phyloP scores from a whole-genome alignment of 148 eudicot genomes.

The Bassia scoparia region DNA sequence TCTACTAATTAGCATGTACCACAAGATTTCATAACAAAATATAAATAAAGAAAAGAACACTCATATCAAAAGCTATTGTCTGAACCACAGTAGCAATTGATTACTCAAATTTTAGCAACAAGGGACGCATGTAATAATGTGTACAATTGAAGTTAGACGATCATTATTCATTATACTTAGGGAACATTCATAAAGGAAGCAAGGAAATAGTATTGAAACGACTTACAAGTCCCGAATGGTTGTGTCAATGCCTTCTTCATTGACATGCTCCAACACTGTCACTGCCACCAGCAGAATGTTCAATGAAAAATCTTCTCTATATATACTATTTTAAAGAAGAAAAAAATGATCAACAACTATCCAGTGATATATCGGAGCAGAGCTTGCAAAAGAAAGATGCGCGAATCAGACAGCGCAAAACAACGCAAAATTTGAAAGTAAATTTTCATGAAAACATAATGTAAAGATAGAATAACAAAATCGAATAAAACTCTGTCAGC shows the following conservation, averaged over 20 bases:
- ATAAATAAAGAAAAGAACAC: no score
- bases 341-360: neutral
- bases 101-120: neutral
- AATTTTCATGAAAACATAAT: no score
- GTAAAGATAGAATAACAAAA: no score
- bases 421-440: no score
- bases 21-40: neutral
- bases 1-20: conserved; percentile 8
- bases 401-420: conserved; percentile 2
- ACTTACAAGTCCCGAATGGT: conserved; percentile 95
- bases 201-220: conserved; percentile 12
- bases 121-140: neutral
- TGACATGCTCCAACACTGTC: conserved; percentile 30
- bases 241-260: conserved; percentile 97
- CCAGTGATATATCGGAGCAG: neutral
- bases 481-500: no score
- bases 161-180: neutral
- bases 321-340: neutral
- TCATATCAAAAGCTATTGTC: no score
- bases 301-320: neutral
- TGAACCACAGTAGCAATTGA: neutral
- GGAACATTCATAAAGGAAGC: neutral
- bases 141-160: neutral
- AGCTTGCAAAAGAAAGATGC: conserved; percentile 15
- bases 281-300: conserved; percentile 29